Evolutionary conservation across 2,329 filamentous ascomycete genomes (phyloP), one percentile per base, ranked within the genome.

Genomic region (Lecanicillium sp.): DNA sequence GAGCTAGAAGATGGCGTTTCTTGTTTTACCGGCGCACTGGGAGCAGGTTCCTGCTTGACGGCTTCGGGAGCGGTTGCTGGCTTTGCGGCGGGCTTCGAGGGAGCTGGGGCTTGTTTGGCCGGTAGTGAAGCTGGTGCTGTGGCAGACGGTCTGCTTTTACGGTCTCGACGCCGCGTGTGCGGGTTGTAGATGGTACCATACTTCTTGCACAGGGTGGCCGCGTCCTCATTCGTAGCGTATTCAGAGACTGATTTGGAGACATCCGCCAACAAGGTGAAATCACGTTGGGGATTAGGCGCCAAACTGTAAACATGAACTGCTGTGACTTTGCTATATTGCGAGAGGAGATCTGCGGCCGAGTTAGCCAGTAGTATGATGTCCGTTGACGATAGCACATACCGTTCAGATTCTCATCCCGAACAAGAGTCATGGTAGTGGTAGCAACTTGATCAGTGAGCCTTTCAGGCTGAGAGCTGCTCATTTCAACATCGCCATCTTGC

Each of bases 241-340:
- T 73, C 71, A 15, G 75, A 67, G 9, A 87, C 71, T 51, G 87
- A 78, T 21, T 80, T 76, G 35, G 81, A 80, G 32, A 83, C 78
- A 47, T 93, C 84, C 3, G 83, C 80, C 32, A 96, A 71, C 1
- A 84, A 64, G 56, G 87, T 80, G 15, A 93, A 67, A 59, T 91
- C 77, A 62, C 70, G 84, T 14, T 90, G 71, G 1, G 82, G 77
- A 30, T 81, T 77, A 1, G 86, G 77, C 35, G 87, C 83, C 15
- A 97, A 62, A 59, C 90, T 95, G 69, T 97, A 97, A 36, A 97
- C 70, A 58, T 96, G 89, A 51, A 95, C 83, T 0, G 87, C 86
- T 0, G 74, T 76, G 46, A 95, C 80, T n/a, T 80, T 72, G 41
- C 86, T 75, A 55, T 91, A 94, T 14, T 79, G 74, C 12, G 73